Base-by-base conservation (phyloP, 495 filamentous ascomycete genomes). In the Letharia columbiana region DNA sequence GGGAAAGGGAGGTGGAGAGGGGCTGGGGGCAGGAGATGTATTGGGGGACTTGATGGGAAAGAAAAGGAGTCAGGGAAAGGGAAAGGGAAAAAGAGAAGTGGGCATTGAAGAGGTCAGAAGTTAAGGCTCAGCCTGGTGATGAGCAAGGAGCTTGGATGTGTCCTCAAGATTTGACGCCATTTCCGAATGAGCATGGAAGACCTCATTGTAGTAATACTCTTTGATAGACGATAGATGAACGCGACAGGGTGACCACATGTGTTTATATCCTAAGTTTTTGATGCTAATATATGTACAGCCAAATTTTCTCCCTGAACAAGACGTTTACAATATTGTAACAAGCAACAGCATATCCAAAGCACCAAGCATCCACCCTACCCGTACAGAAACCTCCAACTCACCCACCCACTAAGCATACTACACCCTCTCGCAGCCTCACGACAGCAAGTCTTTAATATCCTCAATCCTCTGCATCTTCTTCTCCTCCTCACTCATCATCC, bases 401-500 rank as follows among this genome's bases (percentile, higher is more conserved):
- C 1, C 12, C 23, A 20, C 10, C 8, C 11, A 31, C 50, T 9
- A 2, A 54, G 28, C 50, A 12, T 10, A 31, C 23, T 10, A 50
- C 20, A 11, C n/a, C 47, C 47, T 28, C 47, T 50, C 45, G 8
- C 8, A 28, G 10, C 50, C 40, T 77, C 73, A 96, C 72, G 89
- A 91, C 62, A 99, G 84, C 68, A 99, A 78, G 77, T 96, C 87
- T 75, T 85, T 93, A 66, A 99, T 90, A 80, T 99, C 94, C 75
- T 96, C 93, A 69, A 98, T 90, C 63, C 89, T 80, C 72, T 94
- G 90, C 71, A 90, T 78, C 77, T 85, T 90, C 81, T 92, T 96
- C 75, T 97, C 92, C 66, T 97, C 92, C 68, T 97, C 91, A 45
- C 79, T 88, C 83, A 96, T 91, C 85, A 98, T 90, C 4, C 95